Conservation (phyloP, 1,284 basidiomycete species). For the Sanghuangporus sanghuang region DNA sequence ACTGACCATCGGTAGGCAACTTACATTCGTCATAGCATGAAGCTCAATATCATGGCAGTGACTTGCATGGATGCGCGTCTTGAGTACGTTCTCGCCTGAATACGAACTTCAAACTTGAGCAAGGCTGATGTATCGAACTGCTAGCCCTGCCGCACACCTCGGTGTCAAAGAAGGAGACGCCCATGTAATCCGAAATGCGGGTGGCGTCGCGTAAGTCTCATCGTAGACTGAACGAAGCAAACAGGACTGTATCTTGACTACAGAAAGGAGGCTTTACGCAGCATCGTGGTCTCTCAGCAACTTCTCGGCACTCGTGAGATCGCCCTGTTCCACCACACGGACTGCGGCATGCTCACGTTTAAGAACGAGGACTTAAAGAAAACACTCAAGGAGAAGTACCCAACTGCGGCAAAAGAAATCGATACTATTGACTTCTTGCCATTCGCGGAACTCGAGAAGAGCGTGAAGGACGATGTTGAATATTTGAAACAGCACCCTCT, state of each 20-base stretch:
- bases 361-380: conserved; percentile 44
- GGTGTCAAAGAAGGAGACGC: conserved; percentile 62
- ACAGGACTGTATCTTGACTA: neutral
- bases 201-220: conserved; percentile 49
- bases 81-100: conserved; percentile 28
- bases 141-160: conserved; percentile 51
- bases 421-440: conserved; percentile 55
- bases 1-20: conserved; percentile 36
- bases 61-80: conserved; percentile 70
- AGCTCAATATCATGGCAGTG: conserved; percentile 31
- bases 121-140: neutral
- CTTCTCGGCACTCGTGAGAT: conserved; percentile 63
- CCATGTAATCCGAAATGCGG: conserved; percentile 66
- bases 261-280: conserved; percentile 59
- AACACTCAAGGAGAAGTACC: conserved; percentile 44
- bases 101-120: neutral
- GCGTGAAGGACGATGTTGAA: conserved; percentile 51
- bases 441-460: conserved; percentile 47
- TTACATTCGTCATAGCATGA: neutral
- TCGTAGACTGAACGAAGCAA: neutral
- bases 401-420: conserved; percentile 36
- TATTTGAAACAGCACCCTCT: conserved; percentile 52
- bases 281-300: conserved; percentile 62
- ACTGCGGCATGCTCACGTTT: conserved; percentile 65
- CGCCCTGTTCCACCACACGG: conserved; percentile 62